phyloP scores from a whole-genome alignment of 1,284 basidiomycete genomes.

The Thelephora terrestris region DNA sequence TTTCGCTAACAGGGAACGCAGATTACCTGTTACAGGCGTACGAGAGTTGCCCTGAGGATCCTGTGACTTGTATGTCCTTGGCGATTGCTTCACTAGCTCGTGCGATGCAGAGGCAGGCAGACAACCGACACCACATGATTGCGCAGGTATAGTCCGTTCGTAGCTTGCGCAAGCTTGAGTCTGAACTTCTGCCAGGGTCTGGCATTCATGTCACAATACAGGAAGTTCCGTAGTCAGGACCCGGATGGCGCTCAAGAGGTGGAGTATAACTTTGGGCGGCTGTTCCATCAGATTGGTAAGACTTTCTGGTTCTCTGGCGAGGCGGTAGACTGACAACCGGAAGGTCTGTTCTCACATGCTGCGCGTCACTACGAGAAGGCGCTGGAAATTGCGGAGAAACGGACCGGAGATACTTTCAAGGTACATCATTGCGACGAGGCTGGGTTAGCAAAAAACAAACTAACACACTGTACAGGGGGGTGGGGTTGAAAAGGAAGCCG shows the following conservation, averaged over 20 bases:
- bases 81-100: constrained; percentile 81
- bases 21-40: constrained; percentile 87
- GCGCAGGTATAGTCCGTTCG: constrained; percentile 43
- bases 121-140: constrained; percentile 86
- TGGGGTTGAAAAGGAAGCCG: constrained; percentile 60
- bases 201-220: constrained; percentile 74
- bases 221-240: constrained; percentile 38
- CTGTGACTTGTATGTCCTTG: constrained; percentile 75
- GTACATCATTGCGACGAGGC: constrained; percentile 11
- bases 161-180: background rate
- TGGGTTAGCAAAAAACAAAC: constrained; percentile 1
- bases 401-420: constrained; percentile 12
- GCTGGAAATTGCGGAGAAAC: constrained; percentile 45
- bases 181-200: constrained; percentile 44
- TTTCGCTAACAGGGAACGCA: constrained; percentile 26
- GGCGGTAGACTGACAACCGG: background rate
- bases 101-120: constrained; percentile 87
- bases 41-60: constrained; percentile 76
- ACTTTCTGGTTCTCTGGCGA: background rate
- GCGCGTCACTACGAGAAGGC: constrained; percentile 76
- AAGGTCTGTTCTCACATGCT: constrained; percentile 75
- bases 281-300: constrained; percentile 84
- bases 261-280: constrained; percentile 87
- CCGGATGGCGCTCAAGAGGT: constrained; percentile 56
- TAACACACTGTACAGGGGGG: constrained; percentile 21